Conservation (phyloP, 768 basidiomycete species). For the Amanita exitialis region DNA sequence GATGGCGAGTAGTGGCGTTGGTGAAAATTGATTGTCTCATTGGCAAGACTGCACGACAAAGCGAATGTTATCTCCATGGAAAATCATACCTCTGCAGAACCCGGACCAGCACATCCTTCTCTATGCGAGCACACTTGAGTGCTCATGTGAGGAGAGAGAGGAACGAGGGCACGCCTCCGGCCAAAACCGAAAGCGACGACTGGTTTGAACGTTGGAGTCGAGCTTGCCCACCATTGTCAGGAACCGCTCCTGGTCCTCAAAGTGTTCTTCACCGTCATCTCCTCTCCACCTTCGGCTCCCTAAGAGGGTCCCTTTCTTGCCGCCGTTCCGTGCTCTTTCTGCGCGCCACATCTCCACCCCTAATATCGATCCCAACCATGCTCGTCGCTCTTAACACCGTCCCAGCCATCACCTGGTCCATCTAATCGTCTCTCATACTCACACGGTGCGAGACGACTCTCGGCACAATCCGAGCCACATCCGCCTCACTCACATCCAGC, state of each 20-base stretch:
- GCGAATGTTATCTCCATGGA: too few relatives aligned
- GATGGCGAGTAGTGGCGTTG: too few relatives aligned
- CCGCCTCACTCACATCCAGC: slow-evolving; percentile 63
- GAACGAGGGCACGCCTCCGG: too few relatives aligned
- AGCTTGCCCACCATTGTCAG: too few relatives aligned
- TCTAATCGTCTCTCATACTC: slow-evolving; percentile 56
- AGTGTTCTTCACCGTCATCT: slow-evolving; percentile 1
- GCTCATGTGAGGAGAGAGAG: too few relatives aligned
- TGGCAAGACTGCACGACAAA: too few relatives aligned
- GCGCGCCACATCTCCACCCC: too few relatives aligned
- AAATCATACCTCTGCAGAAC: not conserved
- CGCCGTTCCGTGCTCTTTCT: not conserved
- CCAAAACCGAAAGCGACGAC: too few relatives aligned
- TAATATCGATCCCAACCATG: not conserved
- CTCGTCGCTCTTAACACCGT: not conserved
- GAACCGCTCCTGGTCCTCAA: too few relatives aligned
- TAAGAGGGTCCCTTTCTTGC: not conserved
- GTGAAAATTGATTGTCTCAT: too few relatives aligned
- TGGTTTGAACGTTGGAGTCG: too few relatives aligned
- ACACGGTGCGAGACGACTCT: slow-evolving; percentile 69
- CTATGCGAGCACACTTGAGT: too few relatives aligned
- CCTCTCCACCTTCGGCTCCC: not conserved
- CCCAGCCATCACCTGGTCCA: slow-evolving; percentile 61
- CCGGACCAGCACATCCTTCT: slow-evolving; percentile 2
- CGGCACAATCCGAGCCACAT: slow-evolving; percentile 66